These are phyloP conservation scores for Peniophora sp. DNA, from an alignment of 1,284 basidiomycete genomes.

Conservation along the genomic window DNA sequence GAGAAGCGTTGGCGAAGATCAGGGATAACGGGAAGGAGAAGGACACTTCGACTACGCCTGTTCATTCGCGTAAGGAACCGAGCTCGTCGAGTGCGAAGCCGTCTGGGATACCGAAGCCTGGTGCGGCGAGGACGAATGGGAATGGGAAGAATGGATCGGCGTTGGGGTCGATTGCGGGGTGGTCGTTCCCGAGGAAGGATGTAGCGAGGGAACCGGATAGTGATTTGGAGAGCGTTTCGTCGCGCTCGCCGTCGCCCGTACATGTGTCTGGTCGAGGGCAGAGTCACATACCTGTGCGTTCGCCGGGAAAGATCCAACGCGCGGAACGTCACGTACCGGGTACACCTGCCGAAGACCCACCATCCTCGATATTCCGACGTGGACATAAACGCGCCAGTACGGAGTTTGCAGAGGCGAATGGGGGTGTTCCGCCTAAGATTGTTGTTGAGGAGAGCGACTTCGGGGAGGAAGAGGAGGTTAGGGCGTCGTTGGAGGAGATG, in stretches of 20 bases:
- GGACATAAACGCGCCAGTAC: constrained; percentile 21
- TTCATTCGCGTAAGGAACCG: no score
- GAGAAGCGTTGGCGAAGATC: no score
- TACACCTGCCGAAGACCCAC: constrained; percentile 5
- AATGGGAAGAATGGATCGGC: constrained; percentile 10
- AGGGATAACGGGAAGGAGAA: no score
- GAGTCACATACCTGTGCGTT: constrained; percentile 40
- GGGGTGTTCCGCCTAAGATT: constrained; percentile 18
- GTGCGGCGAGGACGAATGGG: constrained; percentile 4
- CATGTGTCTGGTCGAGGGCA: constrained; percentile 1
- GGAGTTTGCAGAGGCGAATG: constrained; percentile 21
- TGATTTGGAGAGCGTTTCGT: constrained; percentile 15
- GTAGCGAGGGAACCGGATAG: constrained; percentile 21
- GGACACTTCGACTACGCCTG: no score
- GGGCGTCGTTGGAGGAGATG: constrained; percentile 13
- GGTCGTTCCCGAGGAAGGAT: constrained; percentile 28
- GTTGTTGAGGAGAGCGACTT: constrained; percentile 10
- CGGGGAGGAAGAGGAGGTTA: constrained; percentile 7
- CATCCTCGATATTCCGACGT: constrained; percentile 13
- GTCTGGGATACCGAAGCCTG: background rate
- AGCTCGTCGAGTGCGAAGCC: no score
- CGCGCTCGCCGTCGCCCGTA: constrained; percentile 14
- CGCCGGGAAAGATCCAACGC: constrained; percentile 18
- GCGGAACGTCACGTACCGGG: constrained; percentile 2
- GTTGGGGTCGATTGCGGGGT: constrained; percentile 28